Conservation (phyloP, 495 filamentous ascomycete species). For the Lepraria neglecta region DNA sequence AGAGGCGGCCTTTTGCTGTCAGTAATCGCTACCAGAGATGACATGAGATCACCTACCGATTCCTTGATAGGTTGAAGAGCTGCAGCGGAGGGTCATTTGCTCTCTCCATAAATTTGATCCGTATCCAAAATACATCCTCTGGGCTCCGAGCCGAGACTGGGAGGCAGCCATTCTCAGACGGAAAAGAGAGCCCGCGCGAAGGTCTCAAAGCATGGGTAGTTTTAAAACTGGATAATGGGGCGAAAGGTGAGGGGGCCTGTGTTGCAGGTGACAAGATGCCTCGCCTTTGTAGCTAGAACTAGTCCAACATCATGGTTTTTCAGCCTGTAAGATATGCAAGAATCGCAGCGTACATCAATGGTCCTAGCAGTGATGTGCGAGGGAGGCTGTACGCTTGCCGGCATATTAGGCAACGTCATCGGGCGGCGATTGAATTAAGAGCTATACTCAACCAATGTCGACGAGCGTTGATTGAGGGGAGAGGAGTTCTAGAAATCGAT, state of each 20-base stretch:
- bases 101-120: constrained; percentile 63
- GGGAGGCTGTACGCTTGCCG: too few relatives aligned
- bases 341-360: too few relatives aligned
- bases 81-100: constrained; percentile 62
- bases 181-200: not conserved
- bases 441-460: too few relatives aligned
- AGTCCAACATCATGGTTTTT: too few relatives aligned
- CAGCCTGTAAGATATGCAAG: too few relatives aligned
- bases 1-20: constrained; percentile 33
- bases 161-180: not conserved
- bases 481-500: too few relatives aligned
- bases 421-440: too few relatives aligned
- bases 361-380: too few relatives aligned
- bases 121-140: constrained; percentile 58
- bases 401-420: too few relatives aligned
- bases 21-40: not conserved
- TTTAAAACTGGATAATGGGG: not conserved
- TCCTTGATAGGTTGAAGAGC: constrained; percentile 45
- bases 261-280: not conserved
- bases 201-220: not conserved
- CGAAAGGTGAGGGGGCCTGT: too few relatives aligned
- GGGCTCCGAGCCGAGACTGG: not conserved
- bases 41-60: constrained; percentile 26
- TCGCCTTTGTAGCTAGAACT: not conserved
- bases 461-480: too few relatives aligned